Conservation (phyloP, 2,329 filamentous ascomycete genomes). For the Cyphellophora attinorum region DNA sequence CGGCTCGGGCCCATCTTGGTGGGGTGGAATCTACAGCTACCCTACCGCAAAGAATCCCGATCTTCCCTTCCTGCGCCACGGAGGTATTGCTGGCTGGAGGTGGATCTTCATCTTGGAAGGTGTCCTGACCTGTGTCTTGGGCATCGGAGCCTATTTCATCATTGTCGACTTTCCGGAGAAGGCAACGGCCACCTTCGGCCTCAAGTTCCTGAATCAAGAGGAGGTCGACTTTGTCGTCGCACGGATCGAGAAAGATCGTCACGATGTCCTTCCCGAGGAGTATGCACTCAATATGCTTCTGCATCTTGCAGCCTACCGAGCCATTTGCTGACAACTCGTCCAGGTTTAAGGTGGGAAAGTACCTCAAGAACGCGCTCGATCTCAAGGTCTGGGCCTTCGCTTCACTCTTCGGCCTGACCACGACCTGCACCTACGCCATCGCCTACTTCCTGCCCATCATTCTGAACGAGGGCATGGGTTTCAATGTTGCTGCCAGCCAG, state of each 20-base stretch:
- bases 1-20: slow-evolving; percentile 13
- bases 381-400: slow-evolving; percentile 49
- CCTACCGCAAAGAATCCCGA: slow-evolving; percentile 13
- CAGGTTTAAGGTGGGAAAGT: slow-evolving; percentile 38
- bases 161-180: slow-evolving; percentile 34
- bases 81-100: slow-evolving; percentile 16
- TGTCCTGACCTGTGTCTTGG: slow-evolving; percentile 29
- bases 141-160: slow-evolving; percentile 29
- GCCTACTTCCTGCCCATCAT: slow-evolving; percentile 75
- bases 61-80: slow-evolving; percentile 1
- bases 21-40: slow-evolving; percentile 16
- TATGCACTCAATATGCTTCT: slow-evolving; percentile 19
- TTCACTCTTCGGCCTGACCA: slow-evolving; percentile 43
- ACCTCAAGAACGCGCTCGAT: slow-evolving; percentile 38
- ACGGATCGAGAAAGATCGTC: slow-evolving; percentile 44
- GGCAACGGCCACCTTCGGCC: slow-evolving; percentile 17
- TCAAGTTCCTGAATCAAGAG: slow-evolving; percentile 23
- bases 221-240: slow-evolving; percentile 25
- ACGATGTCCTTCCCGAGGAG: slow-evolving; percentile 39
- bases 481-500: slow-evolving; percentile 54
- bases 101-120: slow-evolving; percentile 18
- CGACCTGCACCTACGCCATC: slow-evolving; percentile 65
- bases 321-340: slow-evolving; percentile 16
- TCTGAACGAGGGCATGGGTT: slow-evolving; percentile 54
- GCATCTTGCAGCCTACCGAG: slow-evolving; percentile 19